Base-by-base conservation (phyloP, 148 eudicot genomes). In the Amaranthus cruentus region DNA sequence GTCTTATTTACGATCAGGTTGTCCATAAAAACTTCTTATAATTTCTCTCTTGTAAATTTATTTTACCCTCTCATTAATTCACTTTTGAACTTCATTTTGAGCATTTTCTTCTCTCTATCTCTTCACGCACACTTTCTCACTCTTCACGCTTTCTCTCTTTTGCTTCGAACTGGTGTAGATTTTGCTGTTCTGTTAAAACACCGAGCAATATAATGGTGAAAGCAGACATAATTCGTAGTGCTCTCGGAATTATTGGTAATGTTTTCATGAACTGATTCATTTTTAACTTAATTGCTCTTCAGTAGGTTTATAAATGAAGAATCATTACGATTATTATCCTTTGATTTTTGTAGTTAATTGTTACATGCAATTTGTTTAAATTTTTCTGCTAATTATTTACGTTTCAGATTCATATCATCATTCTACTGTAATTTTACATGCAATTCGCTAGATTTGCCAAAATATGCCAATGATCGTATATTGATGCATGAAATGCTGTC, bases 241-340 rank as follows among this genome's bases (percentile, higher is more conserved):
- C 21, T 58, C 54, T 71, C 6, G 74, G 74, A 71, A 47, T 71
- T 47, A 21, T 71, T 21, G 66, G 74, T 71, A 71, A 5, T 54
- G 42, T 68, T 28, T 52, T 53, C 9, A 7, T 28, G 4, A 62
- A 62, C 47, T 38, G 21, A 53, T 9, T 54, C 42, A 28, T 7
- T n/a, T 18, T 15, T 48, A 18, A 50, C 3, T 6, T 68, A 3
- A 53, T 28, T 11, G 43, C 28, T 7, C 9, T 53, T 10, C 5
- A 3, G 0, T 18, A 18, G 18, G 8, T 2, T 54, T 14, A 51
- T 68, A 8, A 7, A n/a, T 28, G 21, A 12, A 8, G 59, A 11
- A 21, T 5, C 10, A 15, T 56, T 68, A 28, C 42, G 4, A 1
- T 66, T 66, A 49, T 52, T 66, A 49, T 53, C 4, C 15, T 15